These are phyloP conservation scores for Byssothecium circinans DNA, from an alignment of 2,329 filamentous ascomycete species.

Conservation along the genomic window DNA sequence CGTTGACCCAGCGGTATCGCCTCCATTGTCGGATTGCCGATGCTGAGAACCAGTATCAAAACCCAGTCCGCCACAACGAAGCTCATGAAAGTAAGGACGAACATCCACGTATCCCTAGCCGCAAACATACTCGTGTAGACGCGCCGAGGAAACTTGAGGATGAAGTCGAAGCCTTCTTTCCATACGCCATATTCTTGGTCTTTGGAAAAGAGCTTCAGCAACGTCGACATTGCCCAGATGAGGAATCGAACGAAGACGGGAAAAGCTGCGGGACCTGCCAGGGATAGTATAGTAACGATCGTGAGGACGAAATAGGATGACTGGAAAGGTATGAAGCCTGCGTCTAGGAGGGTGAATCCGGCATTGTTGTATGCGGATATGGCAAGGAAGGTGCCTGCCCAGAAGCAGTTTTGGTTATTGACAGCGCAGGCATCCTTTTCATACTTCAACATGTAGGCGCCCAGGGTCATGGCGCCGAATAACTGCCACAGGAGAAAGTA, in stretches of 20 bases:
- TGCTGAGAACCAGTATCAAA: slow-evolving; percentile 22
- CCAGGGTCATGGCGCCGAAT: slow-evolving; percentile 22
- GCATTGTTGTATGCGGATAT: slow-evolving; percentile 24
- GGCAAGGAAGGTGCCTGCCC: slow-evolving; percentile 18
- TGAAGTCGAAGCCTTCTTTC: slow-evolving; percentile 26
- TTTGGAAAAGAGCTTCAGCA: slow-evolving; percentile 19
- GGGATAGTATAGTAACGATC: slow-evolving; percentile 21
- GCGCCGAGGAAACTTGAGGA: slow-evolving; percentile 20
- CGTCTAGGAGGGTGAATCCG: slow-evolving; percentile 23
- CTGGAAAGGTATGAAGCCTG: slow-evolving; percentile 24
- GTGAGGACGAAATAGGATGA: slow-evolving; percentile 21
- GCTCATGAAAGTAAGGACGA: slow-evolving; percentile 20
- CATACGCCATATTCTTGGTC: slow-evolving; percentile 24
- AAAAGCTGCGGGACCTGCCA: slow-evolving; percentile 21
- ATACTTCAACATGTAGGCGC: slow-evolving; percentile 22
- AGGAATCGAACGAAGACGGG: slow-evolving; percentile 21
- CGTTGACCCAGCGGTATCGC: slow-evolving; percentile 22
- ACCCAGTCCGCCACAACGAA: slow-evolving; percentile 24
- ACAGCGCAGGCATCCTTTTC: slow-evolving; percentile 22
- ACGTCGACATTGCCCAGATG: slow-evolving; percentile 22
- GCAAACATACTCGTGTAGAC: slow-evolving; percentile 28
- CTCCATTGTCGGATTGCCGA: slow-evolving; percentile 25
- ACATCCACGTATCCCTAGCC: slow-evolving; percentile 22
- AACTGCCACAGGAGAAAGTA: slow-evolving; percentile 26
- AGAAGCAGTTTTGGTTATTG: slow-evolving; percentile 23